A percentile compares a stretch with the other conserved stretches of the same genome.
Evolutionary conservation across 805 yeast species (phyloP).

Genomic region (Pichia membranifaciens): DNA sequence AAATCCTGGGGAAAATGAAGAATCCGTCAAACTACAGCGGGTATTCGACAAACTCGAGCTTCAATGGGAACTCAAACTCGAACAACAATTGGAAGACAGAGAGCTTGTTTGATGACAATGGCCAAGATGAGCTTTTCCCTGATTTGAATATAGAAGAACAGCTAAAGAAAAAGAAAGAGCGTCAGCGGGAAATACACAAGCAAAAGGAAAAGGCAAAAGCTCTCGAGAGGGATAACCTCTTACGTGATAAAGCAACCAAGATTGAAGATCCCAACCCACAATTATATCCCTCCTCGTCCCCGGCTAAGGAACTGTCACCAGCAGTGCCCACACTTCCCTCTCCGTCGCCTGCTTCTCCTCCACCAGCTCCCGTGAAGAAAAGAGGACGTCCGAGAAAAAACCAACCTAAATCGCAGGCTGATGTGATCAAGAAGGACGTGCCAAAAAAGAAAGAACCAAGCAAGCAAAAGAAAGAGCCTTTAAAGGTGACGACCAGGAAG

Average conservation of each 20-base stretch:
- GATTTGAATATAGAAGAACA: neutral
- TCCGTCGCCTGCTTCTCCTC: too few relatives aligned
- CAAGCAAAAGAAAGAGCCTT: neutral
- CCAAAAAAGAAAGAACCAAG: neutral
- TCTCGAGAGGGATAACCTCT: neutral
- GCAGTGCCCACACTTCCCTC: too few relatives aligned
- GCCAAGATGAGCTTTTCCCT: conserved; percentile 2
- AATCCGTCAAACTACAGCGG: conserved; percentile 8
- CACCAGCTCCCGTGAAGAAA: neutral
- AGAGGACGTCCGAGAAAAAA: neutral
- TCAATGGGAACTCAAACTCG: neutral
- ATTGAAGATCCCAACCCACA: neutral
- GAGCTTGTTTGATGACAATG: conserved; percentile 10
- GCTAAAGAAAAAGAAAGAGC: neutral
- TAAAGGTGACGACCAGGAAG: neutral
- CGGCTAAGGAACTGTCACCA: neutral
- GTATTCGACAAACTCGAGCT: conserved; percentile 8
- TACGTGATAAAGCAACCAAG: too few relatives aligned
- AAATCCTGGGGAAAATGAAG: conserved; percentile 6
- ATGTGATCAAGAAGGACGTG: neutral
- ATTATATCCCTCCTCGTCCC: neutral
- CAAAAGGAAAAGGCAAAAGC: neutral
- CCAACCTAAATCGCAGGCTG: too few relatives aligned
- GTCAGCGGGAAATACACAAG: neutral
- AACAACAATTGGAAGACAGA: conserved; percentile 3